Base-by-base conservation (phyloP, 2,329 filamentous ascomycete genomes). In the Aspergillus floridensis region DNA sequence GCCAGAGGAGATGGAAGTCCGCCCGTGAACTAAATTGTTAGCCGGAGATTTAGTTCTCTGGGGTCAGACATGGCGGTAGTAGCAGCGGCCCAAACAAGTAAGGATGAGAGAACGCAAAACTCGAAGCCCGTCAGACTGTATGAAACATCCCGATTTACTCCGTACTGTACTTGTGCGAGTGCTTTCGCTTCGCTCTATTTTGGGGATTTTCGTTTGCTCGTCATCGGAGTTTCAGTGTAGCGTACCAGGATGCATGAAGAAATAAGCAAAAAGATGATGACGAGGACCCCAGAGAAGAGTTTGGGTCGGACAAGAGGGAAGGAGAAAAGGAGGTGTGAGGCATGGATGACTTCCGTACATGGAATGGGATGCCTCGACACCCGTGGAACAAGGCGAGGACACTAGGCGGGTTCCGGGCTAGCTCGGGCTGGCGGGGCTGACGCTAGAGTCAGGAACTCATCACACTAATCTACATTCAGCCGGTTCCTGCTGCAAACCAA, bases 11-110 rank as follows among this genome's bases (percentile, higher is more conserved):
- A 64, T 53, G 32, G 56, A 38, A 41, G 56, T 44, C 52, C 59
- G 52, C 55, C 14, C 6, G 12, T 44, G 47, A 57, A 63, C 62
- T 64, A 63, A 59, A 19, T 53, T 56, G 57, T 60, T 67, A 65
- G 64, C 56, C 54, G 41, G 56, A 59, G 58, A 61, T 59, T 65
- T 66, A 62, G 59, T 61, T 54, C 41, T 58, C 57, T 57, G 59
- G 58, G 38, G 38, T 44, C 38, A 60, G 56, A 54, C 54, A 57
- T 53, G 57, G 59, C 57, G 62, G 62, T 59, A 59, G 51, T 57
- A 29, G 49, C 49, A 58, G 22, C 49, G 58, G 53, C 63, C 63
- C 35, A 58, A 66, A 64, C 24, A 38, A 62, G 63, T 64, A 65
- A 65, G 35, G 64, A 66, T 66, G 57, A 14, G 32, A 58, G 26